Evolutionary conservation across 2,329 filamentous ascomycete genomes (phyloP).

Genomic region (Paraphoma chrysanthemicola): DNA sequence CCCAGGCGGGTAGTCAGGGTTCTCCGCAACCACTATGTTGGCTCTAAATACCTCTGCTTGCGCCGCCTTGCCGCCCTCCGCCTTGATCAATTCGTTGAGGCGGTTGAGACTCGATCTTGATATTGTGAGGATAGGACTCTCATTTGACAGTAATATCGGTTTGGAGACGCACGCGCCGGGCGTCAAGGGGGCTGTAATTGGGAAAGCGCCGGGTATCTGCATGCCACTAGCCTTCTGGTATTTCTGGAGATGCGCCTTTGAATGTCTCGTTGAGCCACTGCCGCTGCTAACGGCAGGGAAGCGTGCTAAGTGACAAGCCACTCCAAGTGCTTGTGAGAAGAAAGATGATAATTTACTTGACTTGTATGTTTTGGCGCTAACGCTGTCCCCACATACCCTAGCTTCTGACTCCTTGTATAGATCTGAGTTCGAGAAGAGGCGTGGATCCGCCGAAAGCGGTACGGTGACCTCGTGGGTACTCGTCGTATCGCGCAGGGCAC

Average conservation of each 20-base stretch:
- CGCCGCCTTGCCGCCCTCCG: constrained; percentile 68
- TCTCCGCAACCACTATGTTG: constrained; percentile 76
- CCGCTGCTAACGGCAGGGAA: constrained; percentile 70
- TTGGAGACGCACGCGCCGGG: constrained; percentile 60
- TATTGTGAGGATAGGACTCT: constrained; percentile 89
- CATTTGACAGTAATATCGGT: constrained; percentile 84
- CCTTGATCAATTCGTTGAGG: constrained; percentile 75
- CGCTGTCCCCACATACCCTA: constrained; percentile 82
- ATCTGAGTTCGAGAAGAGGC: constrained; percentile 56
- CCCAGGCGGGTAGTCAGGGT: constrained; percentile 50
- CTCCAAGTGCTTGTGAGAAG: constrained; percentile 76
- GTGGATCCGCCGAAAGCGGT: constrained; percentile 73
- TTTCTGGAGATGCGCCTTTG: constrained; percentile 73
- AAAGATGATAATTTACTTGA: constrained; percentile 72
- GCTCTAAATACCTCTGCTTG: constrained; percentile 81
- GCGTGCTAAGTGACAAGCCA: constrained; percentile 83
- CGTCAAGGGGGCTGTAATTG: constrained; percentile 49
- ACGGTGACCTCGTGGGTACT: constrained; percentile 47
- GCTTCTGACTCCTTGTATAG: constrained; percentile 59
- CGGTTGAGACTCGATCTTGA: constrained; percentile 79
- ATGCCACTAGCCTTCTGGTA: constrained; percentile 36
- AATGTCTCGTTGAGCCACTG: constrained; percentile 66
- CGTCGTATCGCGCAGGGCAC: constrained; percentile 37
- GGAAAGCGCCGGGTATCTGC: constrained; percentile 63
- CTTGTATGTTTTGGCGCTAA: constrained; percentile 74